Evolutionary conservation across 306 rosid genomes (phyloP).

Genomic region (Quercus bicolor): DNA sequence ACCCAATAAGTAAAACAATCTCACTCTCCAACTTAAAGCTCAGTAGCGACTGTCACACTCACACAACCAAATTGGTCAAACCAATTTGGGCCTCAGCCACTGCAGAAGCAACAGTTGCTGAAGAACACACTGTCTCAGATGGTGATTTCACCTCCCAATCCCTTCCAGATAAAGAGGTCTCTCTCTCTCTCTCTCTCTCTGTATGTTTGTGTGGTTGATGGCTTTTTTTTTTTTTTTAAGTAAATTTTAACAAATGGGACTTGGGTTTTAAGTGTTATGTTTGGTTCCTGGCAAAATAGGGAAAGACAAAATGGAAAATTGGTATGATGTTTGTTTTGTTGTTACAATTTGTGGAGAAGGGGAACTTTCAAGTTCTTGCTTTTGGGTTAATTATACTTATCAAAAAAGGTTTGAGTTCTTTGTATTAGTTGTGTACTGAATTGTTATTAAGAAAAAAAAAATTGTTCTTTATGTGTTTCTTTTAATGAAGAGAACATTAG

Average conservation of each 20-base stretch:
- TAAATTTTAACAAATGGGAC: too few species aligned
- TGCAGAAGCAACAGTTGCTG: constrained; percentile 34
- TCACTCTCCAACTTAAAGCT: not conserved
- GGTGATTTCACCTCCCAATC: constrained; percentile 13
- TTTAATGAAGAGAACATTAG: not conserved
- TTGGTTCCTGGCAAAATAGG: not conserved
- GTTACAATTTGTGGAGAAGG: not conserved
- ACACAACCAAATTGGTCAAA: not conserved
- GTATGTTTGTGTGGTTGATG: not conserved
- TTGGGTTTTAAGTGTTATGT: not conserved
- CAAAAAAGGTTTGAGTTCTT: too few species aligned
- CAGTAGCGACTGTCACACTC: not conserved
- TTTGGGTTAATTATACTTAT: not conserved
- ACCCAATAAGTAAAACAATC: constrained; percentile 17
- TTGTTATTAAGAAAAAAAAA: not conserved
- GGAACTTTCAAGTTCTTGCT: not conserved
- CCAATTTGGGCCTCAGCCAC: constrained; percentile 27
- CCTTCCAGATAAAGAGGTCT: constrained; percentile 34
- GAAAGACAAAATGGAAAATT: not conserved
- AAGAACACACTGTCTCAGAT: constrained; percentile 27
- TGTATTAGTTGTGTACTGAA: not conserved
- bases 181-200: not conserved
- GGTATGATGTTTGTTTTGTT: not conserved
- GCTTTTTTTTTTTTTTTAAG: too few species aligned
- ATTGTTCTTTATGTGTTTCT: not conserved